A percentile compares a stretch with the other conserved stretches of the same genome.
Conservation (phyloP, 139 green algal genomes). For the Chlamydomonas applanata region DNA sequence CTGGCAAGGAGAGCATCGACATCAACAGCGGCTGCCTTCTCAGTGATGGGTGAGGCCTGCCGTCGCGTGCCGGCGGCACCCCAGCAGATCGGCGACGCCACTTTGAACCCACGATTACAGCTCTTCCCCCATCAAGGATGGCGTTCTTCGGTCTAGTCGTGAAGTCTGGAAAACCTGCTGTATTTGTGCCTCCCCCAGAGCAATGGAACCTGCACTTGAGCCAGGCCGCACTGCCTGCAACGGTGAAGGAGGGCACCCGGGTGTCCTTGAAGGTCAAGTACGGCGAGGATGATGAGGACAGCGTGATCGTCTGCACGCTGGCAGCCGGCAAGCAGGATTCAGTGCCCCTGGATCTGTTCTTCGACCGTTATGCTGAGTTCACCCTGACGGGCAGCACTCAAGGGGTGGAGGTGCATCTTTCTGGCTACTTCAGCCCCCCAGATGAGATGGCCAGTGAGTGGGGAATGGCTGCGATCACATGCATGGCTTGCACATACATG, state of each 20-base stretch:
- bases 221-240: slow-evolving; percentile 47
- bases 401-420: slow-evolving; percentile 65
- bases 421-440: slow-evolving; percentile 76
- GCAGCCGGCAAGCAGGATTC: slow-evolving; percentile 57
- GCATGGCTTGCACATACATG: no score
- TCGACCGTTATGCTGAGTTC: slow-evolving; percentile 80
- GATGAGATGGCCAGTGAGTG: slow-evolving; percentile 14
- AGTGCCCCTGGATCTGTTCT: slow-evolving; percentile 68
- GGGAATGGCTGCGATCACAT: background rate
- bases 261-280: slow-evolving; percentile 45
- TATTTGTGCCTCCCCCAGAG: slow-evolving; percentile 1
- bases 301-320: slow-evolving; percentile 60
- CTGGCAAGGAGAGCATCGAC: no score
- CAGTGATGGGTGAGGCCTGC: no score
- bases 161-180: no score
- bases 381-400: slow-evolving; percentile 23
- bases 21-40: no score
- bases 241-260: slow-evolving; percentile 34
- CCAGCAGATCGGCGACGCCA: no score
- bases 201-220: slow-evolving; percentile 64
- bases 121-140: no score
- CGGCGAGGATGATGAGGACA: slow-evolving; percentile 32
- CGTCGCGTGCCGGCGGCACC: no score
- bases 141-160: no score
- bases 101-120: no score